phyloP scores from a whole-genome alignment of 441 rosid species.

The Biscutella laevigata region DNA sequence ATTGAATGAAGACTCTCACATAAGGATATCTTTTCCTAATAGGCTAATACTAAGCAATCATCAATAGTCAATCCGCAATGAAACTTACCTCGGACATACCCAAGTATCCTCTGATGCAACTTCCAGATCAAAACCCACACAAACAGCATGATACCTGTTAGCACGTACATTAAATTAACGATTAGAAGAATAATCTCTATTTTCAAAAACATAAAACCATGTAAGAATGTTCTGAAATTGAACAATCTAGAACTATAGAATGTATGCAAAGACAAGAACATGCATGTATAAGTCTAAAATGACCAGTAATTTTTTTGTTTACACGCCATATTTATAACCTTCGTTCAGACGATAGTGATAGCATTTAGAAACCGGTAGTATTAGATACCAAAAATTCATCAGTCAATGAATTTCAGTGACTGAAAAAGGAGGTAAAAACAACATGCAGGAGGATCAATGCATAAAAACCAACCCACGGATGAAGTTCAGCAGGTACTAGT shows the following conservation, averaged over 20 bases:
- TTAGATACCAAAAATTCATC: neutral
- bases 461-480: neutral
- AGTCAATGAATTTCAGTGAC: constrained; percentile 6
- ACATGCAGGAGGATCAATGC: neutral
- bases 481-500: constrained; percentile 17
- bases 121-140: constrained; percentile 94
- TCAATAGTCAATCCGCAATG: constrained; percentile 11
- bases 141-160: constrained; percentile 92
- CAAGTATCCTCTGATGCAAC: constrained; percentile 75
- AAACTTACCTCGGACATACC: constrained; percentile 88
- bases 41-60: constrained; percentile 21
- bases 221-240: constrained; percentile 3
- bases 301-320: neutral
- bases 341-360: neutral
- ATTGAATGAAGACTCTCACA: neutral
- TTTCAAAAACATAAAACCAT: neutral
- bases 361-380: neutral
- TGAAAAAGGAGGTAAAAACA: neutral
- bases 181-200: constrained; percentile 14
- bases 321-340: neutral
- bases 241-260: neutral
- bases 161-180: constrained; percentile 22
- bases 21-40: neutral
- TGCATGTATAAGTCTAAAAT: neutral
- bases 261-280: neutral